These are phyloP conservation scores for Poronia punctata DNA, from an alignment of 495 filamentous ascomycete species.

Conservation along the genomic window DNA sequence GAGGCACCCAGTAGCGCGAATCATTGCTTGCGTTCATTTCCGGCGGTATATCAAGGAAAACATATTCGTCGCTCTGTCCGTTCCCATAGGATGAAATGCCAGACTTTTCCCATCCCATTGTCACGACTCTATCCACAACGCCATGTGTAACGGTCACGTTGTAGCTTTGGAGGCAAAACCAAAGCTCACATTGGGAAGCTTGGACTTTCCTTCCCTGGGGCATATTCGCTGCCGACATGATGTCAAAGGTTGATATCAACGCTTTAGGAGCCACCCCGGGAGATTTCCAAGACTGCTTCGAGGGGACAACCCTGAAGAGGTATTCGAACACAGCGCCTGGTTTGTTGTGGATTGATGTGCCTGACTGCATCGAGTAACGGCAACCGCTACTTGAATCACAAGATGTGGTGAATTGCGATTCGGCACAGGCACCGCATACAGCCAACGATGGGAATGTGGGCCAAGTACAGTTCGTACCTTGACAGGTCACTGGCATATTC, in stretches of 20 bases:
- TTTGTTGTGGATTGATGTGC: slow-evolving; percentile 16
- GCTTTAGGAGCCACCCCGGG: slow-evolving; percentile 15
- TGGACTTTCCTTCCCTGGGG: slow-evolving; percentile 1
- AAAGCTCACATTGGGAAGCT: slow-evolving; percentile 26
- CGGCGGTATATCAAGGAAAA: slow-evolving; percentile 25
- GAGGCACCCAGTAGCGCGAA: slow-evolving; percentile 22
- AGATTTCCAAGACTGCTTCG: slow-evolving; percentile 13
- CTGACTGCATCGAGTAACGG: slow-evolving; percentile 24
- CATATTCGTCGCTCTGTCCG: slow-evolving; percentile 17
- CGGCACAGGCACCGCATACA: slow-evolving; percentile 25
- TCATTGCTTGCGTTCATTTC: slow-evolving; percentile 20
- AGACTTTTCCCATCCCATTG: slow-evolving; percentile 25
- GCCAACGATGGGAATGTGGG: slow-evolving; percentile 29
- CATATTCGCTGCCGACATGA: slow-evolving; percentile 19
- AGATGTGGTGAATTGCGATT: slow-evolving; percentile 12
- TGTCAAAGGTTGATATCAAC: slow-evolving; percentile 30
- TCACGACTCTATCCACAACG: slow-evolving; percentile 14
- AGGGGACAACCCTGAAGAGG: slow-evolving; percentile 24
- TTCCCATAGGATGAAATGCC: slow-evolving; percentile 10
- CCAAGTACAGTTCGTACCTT: slow-evolving; percentile 30
- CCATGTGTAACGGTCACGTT: slow-evolving; percentile 22
- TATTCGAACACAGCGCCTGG: slow-evolving; percentile 12
- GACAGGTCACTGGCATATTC: slow-evolving; percentile 18
- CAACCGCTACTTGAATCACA: slow-evolving; percentile 17
- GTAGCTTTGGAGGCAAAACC: slow-evolving; percentile 30